A percentile compares a stretch with the other conserved stretches of the same genome.
Evolutionary conservation across 345 rosid genomes (phyloP).

Genomic region (Lenwebbia sp.): DNA sequence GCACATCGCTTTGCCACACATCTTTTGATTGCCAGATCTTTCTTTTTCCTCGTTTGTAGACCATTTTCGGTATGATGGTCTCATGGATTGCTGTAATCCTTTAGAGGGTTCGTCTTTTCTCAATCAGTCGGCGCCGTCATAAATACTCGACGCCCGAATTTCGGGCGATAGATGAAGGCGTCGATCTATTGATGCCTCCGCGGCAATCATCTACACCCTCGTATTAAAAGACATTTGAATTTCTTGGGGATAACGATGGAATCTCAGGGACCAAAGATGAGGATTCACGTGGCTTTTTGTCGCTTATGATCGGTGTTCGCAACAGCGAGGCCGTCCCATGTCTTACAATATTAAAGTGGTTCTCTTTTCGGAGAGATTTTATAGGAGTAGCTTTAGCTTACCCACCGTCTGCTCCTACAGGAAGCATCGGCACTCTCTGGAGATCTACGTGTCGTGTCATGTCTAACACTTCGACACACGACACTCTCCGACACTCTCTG

Average conservation of each 20-base stretch:
- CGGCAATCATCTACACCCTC: not conserved
- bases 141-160: not conserved
- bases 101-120: not conserved
- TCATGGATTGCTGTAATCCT: not conserved
- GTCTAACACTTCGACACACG: too few species aligned
- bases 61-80: not conserved
- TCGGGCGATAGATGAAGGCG: not conserved
- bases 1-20: not conserved
- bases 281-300: not conserved
- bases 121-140: not conserved
- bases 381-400: not conserved
- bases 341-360: not conserved
- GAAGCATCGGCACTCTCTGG: too few species aligned
- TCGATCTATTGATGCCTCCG: too few species aligned
- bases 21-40: not conserved
- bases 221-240: too few species aligned
- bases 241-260: not conserved
- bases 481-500: too few species aligned
- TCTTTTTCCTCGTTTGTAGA: not conserved
- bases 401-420: fast-evolving
- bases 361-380: not conserved
- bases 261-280: not conserved
- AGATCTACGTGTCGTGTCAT: too few species aligned
- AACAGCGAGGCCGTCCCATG: not conserved
- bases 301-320: not conserved